phyloP scores from a whole-genome alignment of 441 rosid species.

The Populus hybrid region DNA sequence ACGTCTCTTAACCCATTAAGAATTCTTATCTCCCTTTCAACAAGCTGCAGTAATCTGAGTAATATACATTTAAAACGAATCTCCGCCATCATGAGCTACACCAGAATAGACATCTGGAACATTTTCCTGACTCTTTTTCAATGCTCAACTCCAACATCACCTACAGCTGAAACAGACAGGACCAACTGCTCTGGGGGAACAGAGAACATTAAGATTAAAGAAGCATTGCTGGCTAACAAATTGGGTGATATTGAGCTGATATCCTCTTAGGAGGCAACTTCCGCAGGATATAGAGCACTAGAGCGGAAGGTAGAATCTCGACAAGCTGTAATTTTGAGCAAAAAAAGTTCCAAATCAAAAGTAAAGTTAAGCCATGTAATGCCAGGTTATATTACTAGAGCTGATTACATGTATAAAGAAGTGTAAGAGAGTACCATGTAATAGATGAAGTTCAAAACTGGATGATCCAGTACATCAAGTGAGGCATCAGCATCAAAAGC shows the following conservation, averaged over 20 bases:
- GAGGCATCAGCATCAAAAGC: conserved; percentile 52
- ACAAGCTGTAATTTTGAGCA: conserved; percentile 35
- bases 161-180: too few species aligned
- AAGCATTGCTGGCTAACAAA: conserved; percentile 24
- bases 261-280: conserved; percentile 62
- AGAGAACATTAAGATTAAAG: too few species aligned
- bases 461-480: conserved; percentile 63
- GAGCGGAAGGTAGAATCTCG: conserved; percentile 60
- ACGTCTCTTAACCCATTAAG: conserved; percentile 20
- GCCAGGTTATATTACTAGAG: neutral
- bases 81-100: conserved; percentile 9
- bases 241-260: conserved; percentile 54
- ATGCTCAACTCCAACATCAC: too few species aligned
- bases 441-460: conserved; percentile 50
- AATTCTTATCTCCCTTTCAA: conserved; percentile 31
- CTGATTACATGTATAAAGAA: conserved; percentile 4
- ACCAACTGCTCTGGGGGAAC: too few species aligned
- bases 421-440: conserved; percentile 32
- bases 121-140: too few species aligned
- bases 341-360: neutral
- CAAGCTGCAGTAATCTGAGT: conserved; percentile 29
- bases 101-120: too few species aligned
- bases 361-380: neutral
- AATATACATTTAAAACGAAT: conserved; percentile 30
- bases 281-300: conserved; percentile 57